Percentiles rank a stretch among this genome's conserved stretches.
Conservation (phyloP, 495 filamentous ascomycete genomes). For the Aspergillus affinis region DNA sequence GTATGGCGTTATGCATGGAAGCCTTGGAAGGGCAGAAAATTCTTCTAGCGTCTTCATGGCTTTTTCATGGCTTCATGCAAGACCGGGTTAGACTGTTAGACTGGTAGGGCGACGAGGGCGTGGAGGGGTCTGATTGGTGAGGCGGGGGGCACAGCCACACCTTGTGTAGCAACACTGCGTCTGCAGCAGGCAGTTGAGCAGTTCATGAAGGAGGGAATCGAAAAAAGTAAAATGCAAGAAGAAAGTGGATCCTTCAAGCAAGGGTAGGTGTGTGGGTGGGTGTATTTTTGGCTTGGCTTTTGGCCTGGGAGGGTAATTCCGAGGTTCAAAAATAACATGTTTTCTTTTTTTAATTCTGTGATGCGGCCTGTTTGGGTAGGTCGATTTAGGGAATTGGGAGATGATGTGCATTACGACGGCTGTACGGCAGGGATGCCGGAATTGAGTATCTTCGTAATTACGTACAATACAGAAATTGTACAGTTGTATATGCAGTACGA, state of each 20-base stretch:
- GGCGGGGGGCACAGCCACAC: neutral
- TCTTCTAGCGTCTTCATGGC: neutral
- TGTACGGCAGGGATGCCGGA: neutral
- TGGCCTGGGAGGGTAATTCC: slow-evolving; percentile 4
- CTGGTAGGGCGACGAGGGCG: neutral
- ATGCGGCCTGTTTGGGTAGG: neutral
- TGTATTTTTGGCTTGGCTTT: neutral
- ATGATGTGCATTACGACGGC: neutral
- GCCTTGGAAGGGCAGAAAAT: neutral
- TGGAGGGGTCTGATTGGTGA: neutral
- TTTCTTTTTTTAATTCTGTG: too few relatives aligned
- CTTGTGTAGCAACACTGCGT: neutral
- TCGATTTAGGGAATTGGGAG: neutral
- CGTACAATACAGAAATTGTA: neutral
- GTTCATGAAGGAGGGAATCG: neutral
- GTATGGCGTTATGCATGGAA: too few relatives aligned
- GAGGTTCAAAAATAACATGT: neutral
- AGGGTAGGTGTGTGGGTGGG: slow-evolving; percentile 1
- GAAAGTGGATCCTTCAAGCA: neutral
- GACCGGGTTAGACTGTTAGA: too few relatives aligned
- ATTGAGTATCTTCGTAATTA: neutral
- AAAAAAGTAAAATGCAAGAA: neutral
- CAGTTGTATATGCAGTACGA: too few relatives aligned
- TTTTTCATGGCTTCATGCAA: neutral
- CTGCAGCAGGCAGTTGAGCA: too few relatives aligned